phyloP scores from a whole-genome alignment of 441 rosid species.

The Populus hybrid region DNA sequence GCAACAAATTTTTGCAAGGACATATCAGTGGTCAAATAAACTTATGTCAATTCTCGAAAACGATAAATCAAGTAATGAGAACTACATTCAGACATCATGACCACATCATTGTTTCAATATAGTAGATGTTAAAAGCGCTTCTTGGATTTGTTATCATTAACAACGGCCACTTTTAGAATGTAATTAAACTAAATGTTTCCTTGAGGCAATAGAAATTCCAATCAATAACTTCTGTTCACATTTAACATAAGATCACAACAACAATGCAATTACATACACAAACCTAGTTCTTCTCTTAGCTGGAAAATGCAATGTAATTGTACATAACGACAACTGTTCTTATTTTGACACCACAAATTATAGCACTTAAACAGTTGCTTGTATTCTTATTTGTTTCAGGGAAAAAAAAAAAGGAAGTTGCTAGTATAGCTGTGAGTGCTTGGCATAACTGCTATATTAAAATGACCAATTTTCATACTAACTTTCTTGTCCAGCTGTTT shows the following conservation, averaged over 20 bases:
- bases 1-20: not conserved
- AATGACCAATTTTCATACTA: not conserved
- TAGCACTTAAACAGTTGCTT: not conserved
- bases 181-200: conserved; percentile 1
- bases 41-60: not conserved
- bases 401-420: not conserved
- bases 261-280: not conserved
- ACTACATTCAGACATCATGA: not conserved
- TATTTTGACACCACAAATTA: not conserved
- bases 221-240: not conserved
- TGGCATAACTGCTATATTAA: not conserved
- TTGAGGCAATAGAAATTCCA: not conserved
- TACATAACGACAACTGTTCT: not conserved
- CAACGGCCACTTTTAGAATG: not conserved
- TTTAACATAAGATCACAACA: not conserved
- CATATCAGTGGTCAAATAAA: not conserved
- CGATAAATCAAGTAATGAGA: not conserved
- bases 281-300: not conserved
- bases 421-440: not conserved
- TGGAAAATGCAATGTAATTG: not conserved
- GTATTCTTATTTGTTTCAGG: not conserved
- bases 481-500: not conserved
- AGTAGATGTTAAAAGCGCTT: not conserved
- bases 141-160: not conserved
- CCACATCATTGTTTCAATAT: not conserved